Conservation (phyloP, 169 alveolate species). For the Plasmodium coatneyi region DNA sequence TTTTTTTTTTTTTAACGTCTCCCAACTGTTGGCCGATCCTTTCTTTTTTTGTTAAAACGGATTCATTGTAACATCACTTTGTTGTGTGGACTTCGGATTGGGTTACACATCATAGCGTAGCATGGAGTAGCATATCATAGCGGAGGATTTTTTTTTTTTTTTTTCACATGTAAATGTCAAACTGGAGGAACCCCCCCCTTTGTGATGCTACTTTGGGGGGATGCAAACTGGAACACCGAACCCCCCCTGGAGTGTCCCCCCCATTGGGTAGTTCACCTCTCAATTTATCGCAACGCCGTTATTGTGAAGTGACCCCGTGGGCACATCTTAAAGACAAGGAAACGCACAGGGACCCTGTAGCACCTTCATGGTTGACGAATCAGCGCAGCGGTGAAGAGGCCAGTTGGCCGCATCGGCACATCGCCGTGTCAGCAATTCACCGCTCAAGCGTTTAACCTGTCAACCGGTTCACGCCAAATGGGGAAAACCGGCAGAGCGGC, state of each 20-base stretch:
- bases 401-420: not conserved
- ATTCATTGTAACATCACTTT: not conserved
- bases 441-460: not conserved
- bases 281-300: not conserved
- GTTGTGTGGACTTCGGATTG: not conserved
- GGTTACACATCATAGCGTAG: not conserved
- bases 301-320: not conserved
- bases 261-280: not conserved
- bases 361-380: not conserved
- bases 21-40: not conserved
- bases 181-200: not conserved
- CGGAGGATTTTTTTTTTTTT: conserved; percentile 8
- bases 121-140: not conserved
- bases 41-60: conserved; percentile 10
- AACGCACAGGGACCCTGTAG: not conserved
- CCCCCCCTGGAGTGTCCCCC: not conserved
- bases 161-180: not conserved
- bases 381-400: not conserved
- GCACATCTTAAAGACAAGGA: not conserved
- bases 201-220: not conserved
- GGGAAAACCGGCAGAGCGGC: not conserved
- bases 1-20: not conserved
- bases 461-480: not conserved
- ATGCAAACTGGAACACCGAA: not conserved
- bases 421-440: not conserved